These are phyloP conservation scores for Puccinia polysora DNA, from an alignment of 1,284 basidiomycete species.

Conservation along the genomic window DNA sequence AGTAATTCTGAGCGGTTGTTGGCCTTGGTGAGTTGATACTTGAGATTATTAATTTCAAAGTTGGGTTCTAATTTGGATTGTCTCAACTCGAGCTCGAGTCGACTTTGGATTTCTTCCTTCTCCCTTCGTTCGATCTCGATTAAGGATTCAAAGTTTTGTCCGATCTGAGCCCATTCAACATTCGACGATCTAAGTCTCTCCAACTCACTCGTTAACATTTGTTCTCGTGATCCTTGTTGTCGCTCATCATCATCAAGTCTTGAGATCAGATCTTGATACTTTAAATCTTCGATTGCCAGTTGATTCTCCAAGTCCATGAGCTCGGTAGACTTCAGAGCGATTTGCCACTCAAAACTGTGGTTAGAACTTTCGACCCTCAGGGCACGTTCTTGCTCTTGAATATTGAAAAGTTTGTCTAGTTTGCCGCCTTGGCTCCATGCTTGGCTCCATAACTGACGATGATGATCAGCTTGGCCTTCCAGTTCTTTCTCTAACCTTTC, in stretches of 20 bases:
- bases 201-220: background rate
- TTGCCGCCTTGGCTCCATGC: background rate
- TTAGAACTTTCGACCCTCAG: background rate
- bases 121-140: constrained; percentile 29
- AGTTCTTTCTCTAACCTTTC: background rate
- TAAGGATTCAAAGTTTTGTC: constrained; percentile 15
- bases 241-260: background rate
- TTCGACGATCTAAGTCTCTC: background rate
- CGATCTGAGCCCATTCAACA: constrained; percentile 24
- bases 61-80: constrained; percentile 21
- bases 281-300: constrained; percentile 6
- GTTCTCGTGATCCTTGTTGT: background rate
- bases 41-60: constrained; percentile 26
- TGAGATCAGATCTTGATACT: background rate
- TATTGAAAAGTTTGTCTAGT: constrained; percentile 5
- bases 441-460: background rate
- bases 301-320: constrained; percentile 10
- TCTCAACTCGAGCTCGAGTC: constrained; percentile 4
- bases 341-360: background rate
- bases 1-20: constrained; percentile 18
- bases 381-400: background rate
- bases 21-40: constrained; percentile 22
- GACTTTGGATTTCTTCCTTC: constrained; percentile 18
- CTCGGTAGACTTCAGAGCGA: background rate
- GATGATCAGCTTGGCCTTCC: background rate